Evolutionary conservation across 306 rosid genomes (phyloP), one percentile per base, ranked within the genome.

Genomic region (Astragalus glycyphyllos): DNA sequence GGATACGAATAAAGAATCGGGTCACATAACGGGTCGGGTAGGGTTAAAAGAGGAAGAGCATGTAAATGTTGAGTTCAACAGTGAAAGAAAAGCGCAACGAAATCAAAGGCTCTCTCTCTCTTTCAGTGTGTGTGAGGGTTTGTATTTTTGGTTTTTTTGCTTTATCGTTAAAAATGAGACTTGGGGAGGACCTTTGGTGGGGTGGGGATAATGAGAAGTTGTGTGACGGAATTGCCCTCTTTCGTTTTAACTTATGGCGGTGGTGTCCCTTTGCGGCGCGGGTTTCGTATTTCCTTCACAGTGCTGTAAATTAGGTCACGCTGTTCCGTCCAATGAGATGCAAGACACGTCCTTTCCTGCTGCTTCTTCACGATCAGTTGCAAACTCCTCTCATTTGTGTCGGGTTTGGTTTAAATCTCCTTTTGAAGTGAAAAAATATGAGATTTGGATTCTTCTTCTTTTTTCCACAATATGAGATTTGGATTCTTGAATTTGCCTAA

Each of bases 11-110:
- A 34, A 11, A 31, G 65, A 72, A n/a, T 41, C 15, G 65, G 59
- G 59, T 46, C 15, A 7, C 38, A 29, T 2, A 0, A 1, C 7
- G 60, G 65, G 79, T 65, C 64, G 71, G 79, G 40, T 62, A 77
- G 74, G 92, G 93, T 56, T 79, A 89, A 85, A 84, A 80, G 73
- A 15, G 87, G 80, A 82, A 73, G 8, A 50, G 12, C 54, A 9
- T 9, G 38, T 60, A 23, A 77, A 62, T 54, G 57, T 41, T 57
- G 58, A 54, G 77, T 55, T 42, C 16, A 45, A 64, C 44, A 46
- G 69, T 38, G 5, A 69, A 59, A 15, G 69, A 59, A 83, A 78
- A 76, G 69, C 35, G 79, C 41, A 68, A 74, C 71, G 20, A 70
- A 68, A 62, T 61, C 50, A 61, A 41, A 10, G 7, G 11, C 29